Conservation (phyloP, 192 early-diverging fungal genomes). For the Coemansia sp. region DNA sequence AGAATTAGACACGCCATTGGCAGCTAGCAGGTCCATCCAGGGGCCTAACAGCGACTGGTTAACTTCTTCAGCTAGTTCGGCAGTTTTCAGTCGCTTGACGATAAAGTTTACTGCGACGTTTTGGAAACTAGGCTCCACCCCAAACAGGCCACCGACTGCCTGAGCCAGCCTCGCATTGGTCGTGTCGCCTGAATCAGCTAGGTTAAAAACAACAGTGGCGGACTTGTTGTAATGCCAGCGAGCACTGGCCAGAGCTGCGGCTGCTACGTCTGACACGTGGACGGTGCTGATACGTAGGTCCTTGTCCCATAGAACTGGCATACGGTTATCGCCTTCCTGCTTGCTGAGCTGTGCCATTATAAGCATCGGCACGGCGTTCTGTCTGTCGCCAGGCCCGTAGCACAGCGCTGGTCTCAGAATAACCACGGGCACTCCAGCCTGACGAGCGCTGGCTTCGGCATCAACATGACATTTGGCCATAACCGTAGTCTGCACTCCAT, state of each 20-base stretch:
- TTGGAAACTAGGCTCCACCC: slow-evolving; percentile 30
- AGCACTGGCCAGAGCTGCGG: slow-evolving; percentile 61
- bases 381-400: slow-evolving; percentile 78
- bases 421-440: slow-evolving; percentile 63
- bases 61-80: slow-evolving; percentile 85
- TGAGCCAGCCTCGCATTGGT: slow-evolving; percentile 56
- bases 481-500: slow-evolving; percentile 17
- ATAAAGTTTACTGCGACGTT: slow-evolving; percentile 45
- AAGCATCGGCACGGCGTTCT: slow-evolving; percentile 77
- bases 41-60: slow-evolving; percentile 93
- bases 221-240: slow-evolving; percentile 38
- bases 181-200: slow-evolving; percentile 84
- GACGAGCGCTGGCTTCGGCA: slow-evolving; percentile 27
- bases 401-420: slow-evolving; percentile 86
- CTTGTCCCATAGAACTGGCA: slow-evolving; percentile 94
- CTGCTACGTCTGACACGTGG: slow-evolving; percentile 81
- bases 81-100: slow-evolving; percentile 66
- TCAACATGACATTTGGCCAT: slow-evolving; percentile 21
- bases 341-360: slow-evolving; percentile 91
- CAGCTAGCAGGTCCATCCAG: slow-evolving; percentile 83
- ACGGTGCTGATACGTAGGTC: slow-evolving; percentile 93
- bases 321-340: slow-evolving; percentile 68
- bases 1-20: slow-evolving; percentile 69
- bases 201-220: slow-evolving; percentile 64
- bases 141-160: slow-evolving; percentile 30